Percentiles rank a stretch among this genome's conserved stretches.
Conservation (phyloP, 1,284 basidiomycete species). For the Ceratobasidium sp. region DNA sequence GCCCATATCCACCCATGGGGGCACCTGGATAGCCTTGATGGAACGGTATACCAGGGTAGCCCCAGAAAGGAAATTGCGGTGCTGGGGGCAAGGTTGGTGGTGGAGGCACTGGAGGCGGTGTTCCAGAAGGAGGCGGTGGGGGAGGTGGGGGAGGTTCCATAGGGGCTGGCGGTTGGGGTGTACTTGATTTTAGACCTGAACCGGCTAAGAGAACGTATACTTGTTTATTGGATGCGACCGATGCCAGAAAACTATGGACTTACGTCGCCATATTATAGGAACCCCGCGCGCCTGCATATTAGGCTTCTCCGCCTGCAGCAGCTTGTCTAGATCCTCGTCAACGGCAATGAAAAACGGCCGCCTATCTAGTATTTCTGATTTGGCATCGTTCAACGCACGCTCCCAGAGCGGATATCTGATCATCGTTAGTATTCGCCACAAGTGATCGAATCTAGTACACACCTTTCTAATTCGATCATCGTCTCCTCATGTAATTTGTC, state of each 20-base stretch:
- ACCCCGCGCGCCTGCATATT: slow-evolving; percentile 35
- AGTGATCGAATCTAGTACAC: not conserved
- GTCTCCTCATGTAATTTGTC: slow-evolving; percentile 39
- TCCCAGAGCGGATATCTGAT: slow-evolving; percentile 34
- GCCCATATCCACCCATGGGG: slow-evolving; percentile 6
- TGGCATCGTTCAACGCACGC: slow-evolving; percentile 34
- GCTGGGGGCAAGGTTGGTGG: slow-evolving; percentile 14
- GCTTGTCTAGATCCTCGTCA: slow-evolving; percentile 27
- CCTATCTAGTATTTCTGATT: slow-evolving; percentile 29
- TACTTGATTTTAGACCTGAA: slow-evolving; percentile 24
- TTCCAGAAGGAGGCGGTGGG: slow-evolving; percentile 21
- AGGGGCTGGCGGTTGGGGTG: slow-evolving; percentile 33
- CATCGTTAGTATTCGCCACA: not conserved
- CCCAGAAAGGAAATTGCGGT: slow-evolving; percentile 27
- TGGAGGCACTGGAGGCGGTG: slow-evolving; percentile 26
- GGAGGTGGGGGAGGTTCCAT: slow-evolving; percentile 31
- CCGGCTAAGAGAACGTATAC: not conserved
- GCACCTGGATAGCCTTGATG: slow-evolving; percentile 17
- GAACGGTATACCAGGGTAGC: slow-evolving; percentile 23
- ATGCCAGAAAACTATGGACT: not conserved
- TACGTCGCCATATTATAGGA: slow-evolving; percentile 37
- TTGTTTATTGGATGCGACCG: not conserved
- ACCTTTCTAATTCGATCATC: slow-evolving; percentile 36
- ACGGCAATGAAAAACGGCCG: slow-evolving; percentile 29
- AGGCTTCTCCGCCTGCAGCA: slow-evolving; percentile 27